phyloP scores from a whole-genome alignment of 305 asterid genomes.

The Plantago coronopus region DNA sequence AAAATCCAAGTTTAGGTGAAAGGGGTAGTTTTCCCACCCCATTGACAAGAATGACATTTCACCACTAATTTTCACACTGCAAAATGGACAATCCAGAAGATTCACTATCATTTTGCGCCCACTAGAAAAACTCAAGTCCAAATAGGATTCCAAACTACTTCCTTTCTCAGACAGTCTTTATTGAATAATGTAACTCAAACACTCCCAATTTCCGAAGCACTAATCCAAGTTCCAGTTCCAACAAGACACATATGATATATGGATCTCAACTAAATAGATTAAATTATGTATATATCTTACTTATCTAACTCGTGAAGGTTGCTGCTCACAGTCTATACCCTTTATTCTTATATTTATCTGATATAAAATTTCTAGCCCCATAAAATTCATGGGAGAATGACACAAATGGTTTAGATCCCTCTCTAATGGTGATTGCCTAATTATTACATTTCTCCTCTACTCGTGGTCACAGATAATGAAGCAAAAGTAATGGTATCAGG shows the following conservation, averaged over 20 bases:
- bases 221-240: not conserved
- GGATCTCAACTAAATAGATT: too few species aligned
- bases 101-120: too few species aligned
- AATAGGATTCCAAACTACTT: not conserved
- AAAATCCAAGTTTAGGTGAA: too few species aligned
- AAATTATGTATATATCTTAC: too few species aligned
- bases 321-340: not conserved
- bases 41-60: too few species aligned
- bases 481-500: not conserved
- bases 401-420: conserved; percentile 11
- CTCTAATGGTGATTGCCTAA: not conserved
- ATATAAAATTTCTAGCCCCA: conserved; percentile 4
- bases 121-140: not conserved
- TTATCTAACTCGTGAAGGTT: too few species aligned
- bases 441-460: not conserved
- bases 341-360: not conserved
- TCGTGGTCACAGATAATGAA: not conserved
- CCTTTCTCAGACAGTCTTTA: not conserved
- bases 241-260: not conserved
- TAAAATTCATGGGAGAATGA: conserved; percentile 13
- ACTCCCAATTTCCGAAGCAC: not conserved
- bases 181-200: too few species aligned
- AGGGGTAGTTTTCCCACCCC: too few species aligned
- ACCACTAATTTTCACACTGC: too few species aligned
- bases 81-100: too few species aligned